Evolutionary conservation across 441 rosid species (phyloP), one percentile per base, ranked within the genome.

Genomic region (Omphalea diandra): DNA sequence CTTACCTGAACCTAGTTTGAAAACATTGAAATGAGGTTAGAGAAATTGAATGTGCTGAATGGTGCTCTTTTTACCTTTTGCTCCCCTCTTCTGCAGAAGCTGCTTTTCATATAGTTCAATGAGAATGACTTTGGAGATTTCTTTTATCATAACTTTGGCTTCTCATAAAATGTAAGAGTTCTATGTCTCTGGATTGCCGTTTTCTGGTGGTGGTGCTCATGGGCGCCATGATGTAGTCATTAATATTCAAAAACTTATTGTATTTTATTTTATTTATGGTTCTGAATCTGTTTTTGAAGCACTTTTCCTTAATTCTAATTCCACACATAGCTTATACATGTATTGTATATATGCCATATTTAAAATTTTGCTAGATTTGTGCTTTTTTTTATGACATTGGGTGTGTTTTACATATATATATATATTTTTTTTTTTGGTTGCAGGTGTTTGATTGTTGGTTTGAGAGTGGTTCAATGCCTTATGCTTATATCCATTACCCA

Each of bases 401-500:
- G n/a, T n/a, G n/a, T n/a, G n/a, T n/a, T n/a, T n/a, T n/a, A n/a
- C n/a, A n/a, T n/a, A n/a, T n/a, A n/a, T n/a, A 67, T 71, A 18
- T 20, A 9, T 41, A 29, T 58, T 71, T 67, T 54, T 62, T 41
- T 69, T 32, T 61, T 72, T 83, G 76, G 63, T 70, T 83, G 76
- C 91, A 96, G 97, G 99, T 93, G 52, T 93, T 93, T 66, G 98
- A 96, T 86, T 93, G 98, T 81, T 96, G 99, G 99, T 95, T 93
- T 77, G 99, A 93, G 80, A 95, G 99, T 73, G 99, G 99, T 26
- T 93, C 99, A 49, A 95, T 95, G 99, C 99, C 99, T 41, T 93
- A 93, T 82, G 99, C 99, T 59, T 92, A 87, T 80, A 89, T 93
- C 65, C 99, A 93, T 77, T 95, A 93, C 74, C 98, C 99, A 14